Conservation (phyloP, 192 early-diverging fungal genomes). For the Coemansia sp. region DNA sequence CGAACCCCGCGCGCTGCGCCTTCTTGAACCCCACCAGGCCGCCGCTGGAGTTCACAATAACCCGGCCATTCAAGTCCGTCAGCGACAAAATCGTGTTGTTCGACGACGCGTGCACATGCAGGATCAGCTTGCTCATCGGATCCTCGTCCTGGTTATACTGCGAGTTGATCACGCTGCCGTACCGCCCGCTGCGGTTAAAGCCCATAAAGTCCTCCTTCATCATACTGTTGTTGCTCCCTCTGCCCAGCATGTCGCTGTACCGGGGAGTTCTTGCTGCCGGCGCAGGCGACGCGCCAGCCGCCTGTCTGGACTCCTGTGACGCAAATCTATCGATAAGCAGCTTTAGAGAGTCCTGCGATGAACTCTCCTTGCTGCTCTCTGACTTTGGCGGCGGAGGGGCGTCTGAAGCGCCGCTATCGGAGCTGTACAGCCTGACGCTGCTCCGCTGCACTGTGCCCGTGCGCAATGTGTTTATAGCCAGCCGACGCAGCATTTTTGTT, state of each 20-base stretch:
- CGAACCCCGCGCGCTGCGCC: slow-evolving; percentile 80
- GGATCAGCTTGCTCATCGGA: slow-evolving; percentile 35
- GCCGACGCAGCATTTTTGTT: slow-evolving; percentile 14
- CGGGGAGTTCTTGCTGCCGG: neutral
- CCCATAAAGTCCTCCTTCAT: slow-evolving; percentile 14
- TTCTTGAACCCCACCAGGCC: slow-evolving; percentile 87
- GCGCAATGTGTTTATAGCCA: slow-evolving; percentile 2
- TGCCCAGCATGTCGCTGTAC: neutral
- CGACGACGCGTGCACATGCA: slow-evolving; percentile 53
- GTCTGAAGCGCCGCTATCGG: neutral
- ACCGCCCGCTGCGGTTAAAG: neutral
- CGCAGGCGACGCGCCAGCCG: neutral
- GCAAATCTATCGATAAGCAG: slow-evolving; percentile 17
- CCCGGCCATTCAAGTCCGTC: slow-evolving; percentile 66
- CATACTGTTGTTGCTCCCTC: neutral
- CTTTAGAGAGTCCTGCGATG: neutral
- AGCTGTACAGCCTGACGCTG: slow-evolving; percentile 6
- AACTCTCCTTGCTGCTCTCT: neutral
- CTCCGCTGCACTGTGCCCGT: neutral
- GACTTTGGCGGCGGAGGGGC: neutral
- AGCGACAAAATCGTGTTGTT: slow-evolving; percentile 93
- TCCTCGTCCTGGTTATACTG: neutral
- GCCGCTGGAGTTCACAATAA: slow-evolving; percentile 71
- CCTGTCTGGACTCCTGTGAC: neutral
- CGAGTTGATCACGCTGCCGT: neutral